phyloP scores from a whole-genome alignment of 192 early-diverging fungal species.

The Glomus cerebriforme region DNA sequence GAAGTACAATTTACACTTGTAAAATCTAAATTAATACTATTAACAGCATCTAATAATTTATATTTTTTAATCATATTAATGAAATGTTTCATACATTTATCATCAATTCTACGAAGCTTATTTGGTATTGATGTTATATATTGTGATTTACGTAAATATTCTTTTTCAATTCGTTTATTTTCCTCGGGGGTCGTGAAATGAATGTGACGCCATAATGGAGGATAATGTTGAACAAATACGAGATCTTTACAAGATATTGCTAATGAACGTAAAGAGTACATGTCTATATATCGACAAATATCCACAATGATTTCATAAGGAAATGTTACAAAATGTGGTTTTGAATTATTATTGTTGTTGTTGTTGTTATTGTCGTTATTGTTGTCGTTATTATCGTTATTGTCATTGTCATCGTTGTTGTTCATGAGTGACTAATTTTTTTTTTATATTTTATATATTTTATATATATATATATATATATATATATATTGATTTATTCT shows the following conservation, averaged over 20 bases:
- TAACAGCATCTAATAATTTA: background rate
- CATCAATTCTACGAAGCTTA: background rate
- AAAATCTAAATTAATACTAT: slow-evolving; percentile 10
- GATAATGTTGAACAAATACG: background rate
- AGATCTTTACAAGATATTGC: background rate
- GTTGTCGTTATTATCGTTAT: too few species aligned
- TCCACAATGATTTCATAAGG: slow-evolving; percentile 10
- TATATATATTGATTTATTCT: too few species aligned
- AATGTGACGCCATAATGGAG: slow-evolving; percentile 7
- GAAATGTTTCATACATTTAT: background rate
- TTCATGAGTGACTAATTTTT: too few species aligned
- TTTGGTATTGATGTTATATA: background rate
- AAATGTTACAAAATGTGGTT: background rate
- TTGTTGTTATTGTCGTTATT: too few species aligned
- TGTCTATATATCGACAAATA: slow-evolving; percentile 7
- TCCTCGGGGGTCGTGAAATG: background rate
- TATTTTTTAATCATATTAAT: background rate
- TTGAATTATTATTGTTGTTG: too few species aligned
- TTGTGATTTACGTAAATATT: background rate
- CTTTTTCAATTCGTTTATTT: background rate
- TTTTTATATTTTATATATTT: too few species aligned
- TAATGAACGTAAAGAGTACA: background rate
- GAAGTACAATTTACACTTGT: background rate
- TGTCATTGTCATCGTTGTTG: too few species aligned
- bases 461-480: too few species aligned